Evolutionary conservation across 768 basidiomycete species (phyloP), one percentile per base, ranked within the genome.

Genomic region (Serpula lacrymans): DNA sequence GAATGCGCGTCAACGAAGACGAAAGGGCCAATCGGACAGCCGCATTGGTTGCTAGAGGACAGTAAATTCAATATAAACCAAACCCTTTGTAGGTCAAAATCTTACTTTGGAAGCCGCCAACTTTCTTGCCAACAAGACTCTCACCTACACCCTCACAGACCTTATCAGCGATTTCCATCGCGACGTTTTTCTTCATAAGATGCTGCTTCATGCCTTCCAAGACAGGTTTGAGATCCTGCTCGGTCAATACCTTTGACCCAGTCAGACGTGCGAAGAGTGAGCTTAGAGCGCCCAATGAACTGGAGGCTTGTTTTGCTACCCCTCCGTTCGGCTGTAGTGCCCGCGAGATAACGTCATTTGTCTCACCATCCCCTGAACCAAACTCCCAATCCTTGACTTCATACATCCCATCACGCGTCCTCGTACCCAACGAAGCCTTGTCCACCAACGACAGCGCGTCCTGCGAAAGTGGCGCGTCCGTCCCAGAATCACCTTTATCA

Each of bases 151-250:
- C 81, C 58, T 95, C 92, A 54, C 93, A 95, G 9, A 99, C 80
- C 60, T 93, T 91, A 46, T 94, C 91, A 10, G 94, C 75, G 47
- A 98, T 97, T 44, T 94, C 92, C 62, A 81, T 88, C 4, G 96
- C 96, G 4, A 99, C 96, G 54, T 99, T 99, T 72, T 98, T 98
- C 67, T 86, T 82, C 93, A 97, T 97, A 32, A 99, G 71, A 63
- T 97, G 95, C 46, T 94, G 90, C 61, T 95, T 93, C 93, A 98
- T 98, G 13, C 82, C 88, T 37, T 85, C 85, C 32, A 98, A 59
- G 1, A 95, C 88, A 6, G 95, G 95, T 50, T 78, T 78, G 39
- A 98, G 62, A 59, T 98, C 95, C 27, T 78, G 72, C 41, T 88
- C 77, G 1, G 85, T 86, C 41, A 99, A 67, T 2, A 82, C 70